Evolutionary conservation across 805 yeast species (phyloP), one percentile per base, ranked within the genome.

Genomic region (Metschnikowia kunwiensis): DNA sequence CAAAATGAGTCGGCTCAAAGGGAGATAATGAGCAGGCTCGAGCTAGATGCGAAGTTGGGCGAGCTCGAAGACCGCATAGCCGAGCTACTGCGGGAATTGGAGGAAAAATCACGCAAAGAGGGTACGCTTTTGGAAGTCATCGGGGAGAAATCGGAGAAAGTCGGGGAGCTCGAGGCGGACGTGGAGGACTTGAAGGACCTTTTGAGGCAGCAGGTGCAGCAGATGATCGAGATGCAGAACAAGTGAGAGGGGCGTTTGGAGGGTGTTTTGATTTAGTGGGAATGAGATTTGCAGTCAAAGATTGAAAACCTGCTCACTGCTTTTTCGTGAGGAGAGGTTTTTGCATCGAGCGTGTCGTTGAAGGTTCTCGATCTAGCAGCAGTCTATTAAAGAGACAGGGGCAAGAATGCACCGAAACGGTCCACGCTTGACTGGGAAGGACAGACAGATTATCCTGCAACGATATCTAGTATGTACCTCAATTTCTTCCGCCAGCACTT

Each of bases 91-190:
- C 10, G 24, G 0, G 67, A 61, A 16, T 42, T 78, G 29, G 69
- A 65, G 12, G 51, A 57, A 14, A 61, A 63, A 35, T 51, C 58
- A 6, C 24, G 46, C 38, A 45, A 75, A 5, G 77, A 77, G 42
- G 70, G 72, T 37, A 75, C 82, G 5, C 74, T 85, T 32, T 61
- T 88, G 30, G 84, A 79, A 48, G 55, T 85, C 39, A 68, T 91
- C 11, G 96, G 96, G 5, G 96, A 89, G 54, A 88, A 88, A 55
- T 73, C 86, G 5, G 98, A 94, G 56, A 72, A 69, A 44, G 91
- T 86, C 5, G 84, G 80, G 38, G 98, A 93, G 58, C 69, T 93
- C 30, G 74, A 72, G 46, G 95, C 94, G 6, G 98, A 93, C 54
- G 91, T 93, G 12, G 73, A 69, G 4, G 98, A 93, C 60, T 69